Percentiles rank a stretch among this genome's conserved stretches.
phyloP scores from a whole-genome alignment of 2,329 filamentous ascomycete species.

The Alternaria conjuncta region DNA sequence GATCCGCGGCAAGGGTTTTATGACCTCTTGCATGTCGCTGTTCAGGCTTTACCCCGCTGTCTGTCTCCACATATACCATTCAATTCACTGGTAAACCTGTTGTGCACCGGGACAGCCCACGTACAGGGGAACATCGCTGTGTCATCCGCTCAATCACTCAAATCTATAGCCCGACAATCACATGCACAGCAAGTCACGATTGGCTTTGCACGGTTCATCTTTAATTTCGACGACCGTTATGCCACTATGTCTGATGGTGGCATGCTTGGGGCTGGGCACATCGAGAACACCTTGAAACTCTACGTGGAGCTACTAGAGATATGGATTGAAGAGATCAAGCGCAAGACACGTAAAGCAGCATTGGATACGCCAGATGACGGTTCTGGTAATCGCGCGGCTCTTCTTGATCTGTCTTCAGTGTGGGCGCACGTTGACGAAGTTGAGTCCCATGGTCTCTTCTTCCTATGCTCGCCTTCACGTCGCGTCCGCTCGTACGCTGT shows the following conservation, averaged over 20 bases:
- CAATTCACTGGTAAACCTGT: conserved; percentile 88
- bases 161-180: conserved; percentile 91
- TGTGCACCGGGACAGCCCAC: conserved; percentile 96
- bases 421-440: conserved; percentile 96
- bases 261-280: conserved; percentile 91
- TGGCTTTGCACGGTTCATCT: conserved; percentile 96
- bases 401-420: conserved; percentile 84
- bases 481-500: conserved; percentile 89
- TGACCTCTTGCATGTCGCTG: conserved; percentile 91
- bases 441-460: conserved; percentile 95
- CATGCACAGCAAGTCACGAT: conserved; percentile 96
- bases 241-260: conserved; percentile 98
- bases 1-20: conserved; percentile 96
- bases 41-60: conserved; percentile 94
- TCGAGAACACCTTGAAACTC: conserved; percentile 88
- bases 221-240: conserved; percentile 97
- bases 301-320: conserved; percentile 95
- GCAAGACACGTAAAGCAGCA: conserved; percentile 77
- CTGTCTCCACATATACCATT: conserved; percentile 89
- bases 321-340: conserved; percentile 96
- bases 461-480: conserved; percentile 92
- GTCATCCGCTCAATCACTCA: conserved; percentile 90
- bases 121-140: conserved; percentile 90
- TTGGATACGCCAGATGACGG: conserved; percentile 68
- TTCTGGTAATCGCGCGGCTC: conserved; percentile 73